Evolutionary conservation across 2,329 filamentous ascomycete species (phyloP).

Genomic region (Hymenoscyphus scutula): DNA sequence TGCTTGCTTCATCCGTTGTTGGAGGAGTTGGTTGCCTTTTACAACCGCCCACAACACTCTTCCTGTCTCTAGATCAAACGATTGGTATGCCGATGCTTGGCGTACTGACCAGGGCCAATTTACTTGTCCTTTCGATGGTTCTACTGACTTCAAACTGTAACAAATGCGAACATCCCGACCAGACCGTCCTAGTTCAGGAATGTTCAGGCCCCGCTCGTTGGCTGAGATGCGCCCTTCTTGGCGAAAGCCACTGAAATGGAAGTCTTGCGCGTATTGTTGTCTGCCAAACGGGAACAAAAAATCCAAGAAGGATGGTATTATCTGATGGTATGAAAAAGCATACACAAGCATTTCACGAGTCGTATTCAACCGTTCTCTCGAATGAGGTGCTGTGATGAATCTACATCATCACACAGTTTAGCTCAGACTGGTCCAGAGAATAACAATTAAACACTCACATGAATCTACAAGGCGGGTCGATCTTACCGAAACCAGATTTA

Average conservation of each 20-base stretch:
- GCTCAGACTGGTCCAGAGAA: too few relatives aligned
- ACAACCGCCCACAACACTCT: constrained; percentile 36
- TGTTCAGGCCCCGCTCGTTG: neutral
- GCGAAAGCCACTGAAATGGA: neutral
- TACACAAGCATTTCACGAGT: neutral
- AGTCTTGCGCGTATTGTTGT: neutral
- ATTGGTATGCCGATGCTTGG: constrained; percentile 38
- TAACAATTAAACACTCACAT: too few relatives aligned
- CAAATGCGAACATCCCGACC: neutral
- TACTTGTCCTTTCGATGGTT: neutral
- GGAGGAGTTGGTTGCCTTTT: neutral
- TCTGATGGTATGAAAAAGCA: neutral
- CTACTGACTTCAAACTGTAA: neutral
- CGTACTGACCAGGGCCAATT: constrained; percentile 37
- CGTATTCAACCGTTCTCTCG: neutral
- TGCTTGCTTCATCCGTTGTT: neutral
- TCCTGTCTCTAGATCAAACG: constrained; percentile 38
- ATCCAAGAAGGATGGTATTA: neutral
- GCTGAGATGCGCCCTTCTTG: neutral
- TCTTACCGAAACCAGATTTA: neutral
- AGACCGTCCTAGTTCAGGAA: neutral
- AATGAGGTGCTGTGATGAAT: neutral
- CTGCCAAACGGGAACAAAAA: neutral
- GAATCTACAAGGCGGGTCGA: neutral
- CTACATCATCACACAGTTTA: too few relatives aligned